Evolutionary conservation across 2,329 filamentous ascomycete genomes (phyloP).

Genomic region (Colletotrichum lini): DNA sequence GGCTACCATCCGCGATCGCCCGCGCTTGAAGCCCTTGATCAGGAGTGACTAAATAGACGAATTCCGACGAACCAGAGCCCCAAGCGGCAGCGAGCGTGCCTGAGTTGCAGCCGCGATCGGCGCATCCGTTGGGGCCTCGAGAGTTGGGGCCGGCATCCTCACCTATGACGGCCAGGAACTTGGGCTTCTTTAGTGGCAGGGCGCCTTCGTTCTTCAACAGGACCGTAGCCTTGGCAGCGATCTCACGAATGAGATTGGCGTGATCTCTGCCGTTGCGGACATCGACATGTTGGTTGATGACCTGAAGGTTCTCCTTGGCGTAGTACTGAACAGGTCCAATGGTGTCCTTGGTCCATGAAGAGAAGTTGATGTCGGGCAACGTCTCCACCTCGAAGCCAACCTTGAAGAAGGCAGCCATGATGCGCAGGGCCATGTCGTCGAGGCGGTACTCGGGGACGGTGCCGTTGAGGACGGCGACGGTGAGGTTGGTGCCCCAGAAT

Average conservation of each 20-base stretch:
- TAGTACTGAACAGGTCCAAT: conserved; percentile 78
- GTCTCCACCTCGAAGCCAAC: conserved; percentile 68
- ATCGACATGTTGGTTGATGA: conserved; percentile 86
- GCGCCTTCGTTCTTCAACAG: conserved; percentile 87
- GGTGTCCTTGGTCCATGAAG: conserved; percentile 86
- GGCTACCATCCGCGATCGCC: conserved; percentile 70
- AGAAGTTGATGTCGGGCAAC: conserved; percentile 80
- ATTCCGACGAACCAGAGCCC: conserved; percentile 76
- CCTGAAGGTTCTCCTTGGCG: conserved; percentile 72
- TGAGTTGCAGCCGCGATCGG: conserved; percentile 73
- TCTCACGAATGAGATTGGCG: conserved; percentile 78
- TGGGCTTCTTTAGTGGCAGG: conserved; percentile 84
- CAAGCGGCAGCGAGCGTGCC: conserved; percentile 82
- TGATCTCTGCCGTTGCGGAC: conserved; percentile 79
- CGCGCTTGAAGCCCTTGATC: conserved; percentile 77
- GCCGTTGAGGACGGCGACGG: conserved; percentile 88
- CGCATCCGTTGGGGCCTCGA: conserved; percentile 84
- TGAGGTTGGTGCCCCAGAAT: conserved; percentile 91
- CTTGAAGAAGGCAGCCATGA: conserved; percentile 80
- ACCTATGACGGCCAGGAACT: conserved; percentile 83
- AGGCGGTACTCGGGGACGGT: conserved; percentile 89
- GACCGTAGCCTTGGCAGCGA: conserved; percentile 86
- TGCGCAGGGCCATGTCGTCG: conserved; percentile 93
- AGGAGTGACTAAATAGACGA: conserved; percentile 83
- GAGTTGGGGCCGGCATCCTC: conserved; percentile 85